phyloP scores from a whole-genome alignment of 2,329 filamentous ascomycete species.

The Cytospora paraplurivora region DNA sequence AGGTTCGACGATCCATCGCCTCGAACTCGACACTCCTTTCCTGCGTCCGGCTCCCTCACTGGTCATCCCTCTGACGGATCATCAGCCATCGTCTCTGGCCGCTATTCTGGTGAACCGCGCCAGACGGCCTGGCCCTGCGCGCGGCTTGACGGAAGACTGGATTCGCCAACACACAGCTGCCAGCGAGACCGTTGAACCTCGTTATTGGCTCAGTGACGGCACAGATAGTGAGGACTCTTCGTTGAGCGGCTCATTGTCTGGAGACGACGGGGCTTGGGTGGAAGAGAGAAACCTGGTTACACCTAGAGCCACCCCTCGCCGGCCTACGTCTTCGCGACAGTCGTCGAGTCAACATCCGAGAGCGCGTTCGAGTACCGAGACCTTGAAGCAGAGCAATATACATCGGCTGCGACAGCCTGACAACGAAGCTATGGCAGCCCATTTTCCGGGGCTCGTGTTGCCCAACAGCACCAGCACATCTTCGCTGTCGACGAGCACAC shows the following conservation, averaged over 20 bases:
- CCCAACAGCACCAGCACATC: constrained; percentile 5
- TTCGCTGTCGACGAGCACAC: constrained; percentile 14
- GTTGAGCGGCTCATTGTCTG: constrained; percentile 65
- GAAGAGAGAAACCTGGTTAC: constrained; percentile 53
- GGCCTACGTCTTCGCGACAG: constrained; percentile 36
- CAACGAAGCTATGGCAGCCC: constrained; percentile 34
- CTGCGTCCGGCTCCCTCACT: constrained; percentile 57
- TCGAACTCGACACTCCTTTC: constrained; percentile 65
- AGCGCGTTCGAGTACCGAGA: constrained; percentile 58
- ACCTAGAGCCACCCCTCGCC: constrained; percentile 44
- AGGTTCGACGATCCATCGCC: constrained; percentile 61
- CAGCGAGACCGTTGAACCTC: constrained; percentile 68
- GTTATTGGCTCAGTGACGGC: constrained; percentile 83
- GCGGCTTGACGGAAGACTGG: constrained; percentile 79
- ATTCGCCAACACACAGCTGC: constrained; percentile 81
- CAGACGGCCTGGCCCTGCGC: constrained; percentile 51
- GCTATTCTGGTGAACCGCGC: constrained; percentile 66
- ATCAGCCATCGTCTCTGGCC: constrained; percentile 42
- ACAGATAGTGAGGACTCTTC: constrained; percentile 75
- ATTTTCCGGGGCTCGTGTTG: constrained; percentile 32
- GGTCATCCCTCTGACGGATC: constrained; percentile 41
- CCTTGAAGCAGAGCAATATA: constrained; percentile 47
- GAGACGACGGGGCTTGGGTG: constrained; percentile 50
- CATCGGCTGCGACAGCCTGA: constrained; percentile 28
- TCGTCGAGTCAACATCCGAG: constrained; percentile 45